These are phyloP conservation scores for Escallonia rubra DNA, from an alignment of 129 eudicot species.

Conservation along the genomic window DNA sequence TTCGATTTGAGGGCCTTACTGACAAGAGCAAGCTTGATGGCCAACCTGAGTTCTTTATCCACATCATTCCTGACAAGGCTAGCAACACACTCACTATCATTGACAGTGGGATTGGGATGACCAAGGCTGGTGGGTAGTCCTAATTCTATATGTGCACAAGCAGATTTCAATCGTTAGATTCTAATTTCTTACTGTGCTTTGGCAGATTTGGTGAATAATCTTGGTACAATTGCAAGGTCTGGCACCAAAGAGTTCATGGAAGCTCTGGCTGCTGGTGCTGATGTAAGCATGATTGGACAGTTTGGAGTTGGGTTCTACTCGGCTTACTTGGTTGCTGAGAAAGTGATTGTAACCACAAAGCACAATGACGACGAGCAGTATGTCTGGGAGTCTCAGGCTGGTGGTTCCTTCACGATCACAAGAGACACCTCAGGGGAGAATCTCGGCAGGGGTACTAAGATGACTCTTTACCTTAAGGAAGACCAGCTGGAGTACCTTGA, in stretches of 20 bases:
- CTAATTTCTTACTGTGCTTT: no score
- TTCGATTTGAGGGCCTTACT: constrained; percentile 84
- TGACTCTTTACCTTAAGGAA: constrained; percentile 59
- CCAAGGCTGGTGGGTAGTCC: constrained; percentile 71
- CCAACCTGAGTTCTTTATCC: constrained; percentile 89
- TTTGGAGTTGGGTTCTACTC: constrained; percentile 96
- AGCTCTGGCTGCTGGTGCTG: constrained; percentile 89
- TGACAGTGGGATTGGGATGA: constrained; percentile 96
- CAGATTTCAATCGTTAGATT: no score
- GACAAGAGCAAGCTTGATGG: constrained; percentile 95
- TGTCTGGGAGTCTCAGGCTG: constrained; percentile 88
- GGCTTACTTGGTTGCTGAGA: constrained; percentile 83
- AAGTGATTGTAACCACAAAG: constrained; percentile 73
- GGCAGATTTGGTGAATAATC: constrained; percentile 82
- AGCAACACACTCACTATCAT: constrained; percentile 65
- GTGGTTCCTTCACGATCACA: constrained; percentile 81
- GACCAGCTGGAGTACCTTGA: constrained; percentile 85
- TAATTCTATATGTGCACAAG: neutral
- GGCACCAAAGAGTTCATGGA: constrained; percentile 94
- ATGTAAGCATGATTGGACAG: constrained; percentile 93
- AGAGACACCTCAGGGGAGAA: constrained; percentile 70
- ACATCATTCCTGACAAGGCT: constrained; percentile 83
- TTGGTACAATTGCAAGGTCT: constrained; percentile 86
- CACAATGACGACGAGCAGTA: constrained; percentile 89
- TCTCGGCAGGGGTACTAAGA: constrained; percentile 79